Conservation (phyloP, 1,139 yeast genomes). For the Yamadazyma sp. region DNA sequence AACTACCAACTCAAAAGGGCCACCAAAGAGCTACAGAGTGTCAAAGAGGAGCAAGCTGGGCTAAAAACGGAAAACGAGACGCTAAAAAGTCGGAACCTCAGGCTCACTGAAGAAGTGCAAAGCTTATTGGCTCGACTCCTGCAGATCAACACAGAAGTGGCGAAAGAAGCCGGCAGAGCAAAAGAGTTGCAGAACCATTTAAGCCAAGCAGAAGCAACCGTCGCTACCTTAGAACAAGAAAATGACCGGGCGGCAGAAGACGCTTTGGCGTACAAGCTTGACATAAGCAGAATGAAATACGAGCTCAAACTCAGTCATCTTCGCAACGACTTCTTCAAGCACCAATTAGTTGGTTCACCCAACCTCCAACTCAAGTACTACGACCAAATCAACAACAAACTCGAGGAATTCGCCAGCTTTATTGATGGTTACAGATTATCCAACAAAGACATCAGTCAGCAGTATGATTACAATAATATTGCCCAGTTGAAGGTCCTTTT, state of each 20-base stretch:
- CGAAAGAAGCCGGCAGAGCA: neutral
- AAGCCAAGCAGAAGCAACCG: neutral
- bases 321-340: slow-evolving; percentile 10
- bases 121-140: neutral
- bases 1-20: slow-evolving; percentile 2
- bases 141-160: neutral
- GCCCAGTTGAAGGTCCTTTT: slow-evolving; percentile 13
- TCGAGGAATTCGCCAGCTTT: slow-evolving; percentile 13
- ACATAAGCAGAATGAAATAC: slow-evolving; percentile 11
- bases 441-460: slow-evolving; percentile 4
- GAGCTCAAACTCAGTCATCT: slow-evolving; percentile 10
- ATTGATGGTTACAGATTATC: slow-evolving; percentile 2
- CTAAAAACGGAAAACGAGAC: neutral
- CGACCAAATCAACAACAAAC: slow-evolving; percentile 11
- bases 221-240: neutral
- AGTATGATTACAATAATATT: slow-evolving; percentile 12
- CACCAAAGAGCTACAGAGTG: neutral
- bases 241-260: slow-evolving; percentile 3
- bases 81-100: neutral
- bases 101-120: neutral
- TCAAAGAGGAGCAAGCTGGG: neutral
- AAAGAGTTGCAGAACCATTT: neutral
- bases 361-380: slow-evolving; percentile 10
- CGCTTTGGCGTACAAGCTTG: slow-evolving; percentile 9
- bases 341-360: slow-evolving; percentile 10